phyloP scores from a whole-genome alignment of 2,329 filamentous ascomycete genomes.

The Colletotrichum sublineola region DNA sequence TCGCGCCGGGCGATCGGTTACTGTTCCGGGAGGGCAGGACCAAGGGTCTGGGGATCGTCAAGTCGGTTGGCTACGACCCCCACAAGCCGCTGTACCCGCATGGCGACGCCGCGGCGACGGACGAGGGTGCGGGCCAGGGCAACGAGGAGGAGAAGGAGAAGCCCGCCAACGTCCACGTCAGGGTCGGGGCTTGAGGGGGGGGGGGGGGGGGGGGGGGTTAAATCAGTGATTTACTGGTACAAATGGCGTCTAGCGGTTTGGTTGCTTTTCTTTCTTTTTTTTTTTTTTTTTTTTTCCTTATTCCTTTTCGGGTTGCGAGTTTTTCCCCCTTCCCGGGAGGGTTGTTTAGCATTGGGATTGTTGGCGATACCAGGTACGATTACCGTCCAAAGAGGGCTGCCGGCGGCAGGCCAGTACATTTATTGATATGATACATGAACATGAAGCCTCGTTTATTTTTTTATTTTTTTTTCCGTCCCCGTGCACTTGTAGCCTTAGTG shows the following conservation, averaged over 20 bases:
- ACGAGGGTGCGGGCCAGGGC: neutral
- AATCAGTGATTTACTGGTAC: neutral
- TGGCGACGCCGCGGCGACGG: slow-evolving; percentile 4
- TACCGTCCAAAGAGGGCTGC: neutral
- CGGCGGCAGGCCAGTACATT: neutral
- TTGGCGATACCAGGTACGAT: slow-evolving; percentile 29
- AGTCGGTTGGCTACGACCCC: slow-evolving; percentile 88
- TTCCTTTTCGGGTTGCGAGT: neutral
- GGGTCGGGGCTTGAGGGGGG: slow-evolving; percentile 25
- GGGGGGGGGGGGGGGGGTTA: neutral
- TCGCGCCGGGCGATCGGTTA: slow-evolving; percentile 88
- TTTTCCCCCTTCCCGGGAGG: neutral
- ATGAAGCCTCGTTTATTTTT: neutral
- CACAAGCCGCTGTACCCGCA: slow-evolving; percentile 56
- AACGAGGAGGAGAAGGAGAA: slow-evolving; percentile 30
- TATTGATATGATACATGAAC: neutral
- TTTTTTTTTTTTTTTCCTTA: neutral
- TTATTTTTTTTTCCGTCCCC: too few species aligned
- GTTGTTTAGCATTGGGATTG: slow-evolving; percentile 11
- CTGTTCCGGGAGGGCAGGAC: slow-evolving; percentile 95
- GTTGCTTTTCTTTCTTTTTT: too few species aligned
- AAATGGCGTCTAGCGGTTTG: slow-evolving; percentile 14
- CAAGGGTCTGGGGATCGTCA: slow-evolving; percentile 95
- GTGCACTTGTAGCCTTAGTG: neutral
- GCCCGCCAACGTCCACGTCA: slow-evolving; percentile 28